Evolutionary conservation across 169 alveolate genomes (phyloP).

Genomic region (Sarcocystis neurona): DNA sequence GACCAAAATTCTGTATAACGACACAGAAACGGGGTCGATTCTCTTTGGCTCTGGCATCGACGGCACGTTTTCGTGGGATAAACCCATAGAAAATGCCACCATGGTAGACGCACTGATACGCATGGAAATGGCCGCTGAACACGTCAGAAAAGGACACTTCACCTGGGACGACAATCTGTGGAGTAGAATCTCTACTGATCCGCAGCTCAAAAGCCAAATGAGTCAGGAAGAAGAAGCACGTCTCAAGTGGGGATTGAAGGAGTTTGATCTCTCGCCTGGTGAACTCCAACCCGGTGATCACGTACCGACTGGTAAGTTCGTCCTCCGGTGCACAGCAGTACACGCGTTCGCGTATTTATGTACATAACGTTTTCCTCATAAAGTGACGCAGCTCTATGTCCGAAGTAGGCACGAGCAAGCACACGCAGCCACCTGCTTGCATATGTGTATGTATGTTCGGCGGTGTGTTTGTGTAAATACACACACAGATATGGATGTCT

Average conservation of each 20-base stretch:
- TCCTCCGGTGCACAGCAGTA: no score
- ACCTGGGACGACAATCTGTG: constrained; percentile 48
- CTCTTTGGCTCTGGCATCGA: constrained; percentile 70
- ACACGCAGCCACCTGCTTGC: no score
- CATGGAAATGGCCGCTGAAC: constrained; percentile 73
- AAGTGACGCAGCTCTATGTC: no score
- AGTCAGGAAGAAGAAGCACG: constrained; percentile 61
- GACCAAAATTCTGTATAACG: constrained; percentile 67
- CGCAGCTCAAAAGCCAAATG: constrained; percentile 46
- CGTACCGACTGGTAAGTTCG: constrained; percentile 50
- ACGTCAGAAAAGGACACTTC: constrained; percentile 64
- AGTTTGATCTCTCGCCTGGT: constrained; percentile 2
- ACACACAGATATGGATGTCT: neutral
- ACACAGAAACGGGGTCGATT: constrained; percentile 68
- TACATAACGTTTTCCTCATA: no score
- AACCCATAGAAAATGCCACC: constrained; percentile 40
- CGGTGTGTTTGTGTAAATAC: no score
- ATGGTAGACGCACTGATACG: constrained; percentile 67
- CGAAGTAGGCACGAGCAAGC: no score
- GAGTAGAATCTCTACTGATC: constrained; percentile 38
- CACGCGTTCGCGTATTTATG: no score
- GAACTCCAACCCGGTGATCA: neutral
- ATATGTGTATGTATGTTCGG: no score
- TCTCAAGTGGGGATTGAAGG: constrained; percentile 12
- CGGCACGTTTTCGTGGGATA: constrained; percentile 69